A percentile compares a stretch with the other conserved stretches of the same genome.
Evolutionary conservation across 2,329 filamentous ascomycete species (phyloP).

Genomic region (Fusarium humuli): DNA sequence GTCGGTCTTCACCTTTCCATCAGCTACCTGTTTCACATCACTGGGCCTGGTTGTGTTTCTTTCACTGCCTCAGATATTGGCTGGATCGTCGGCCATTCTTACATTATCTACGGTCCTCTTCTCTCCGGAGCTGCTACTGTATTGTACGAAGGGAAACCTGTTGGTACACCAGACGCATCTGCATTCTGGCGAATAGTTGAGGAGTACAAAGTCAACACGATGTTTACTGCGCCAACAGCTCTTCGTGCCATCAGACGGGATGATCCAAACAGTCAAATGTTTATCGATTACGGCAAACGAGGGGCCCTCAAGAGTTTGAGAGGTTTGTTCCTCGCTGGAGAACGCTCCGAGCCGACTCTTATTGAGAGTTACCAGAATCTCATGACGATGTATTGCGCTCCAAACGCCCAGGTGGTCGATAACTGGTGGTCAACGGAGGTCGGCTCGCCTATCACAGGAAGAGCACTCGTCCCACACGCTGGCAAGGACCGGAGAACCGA

Average conservation of each 20-base stretch:
- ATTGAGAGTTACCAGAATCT: constrained; percentile 83
- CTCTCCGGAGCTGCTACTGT: constrained; percentile 87
- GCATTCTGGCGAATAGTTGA: constrained; percentile 90
- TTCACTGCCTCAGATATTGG: constrained; percentile 87
- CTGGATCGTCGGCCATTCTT: constrained; percentile 78
- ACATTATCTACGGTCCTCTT: constrained; percentile 90
- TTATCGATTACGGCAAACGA: constrained; percentile 71
- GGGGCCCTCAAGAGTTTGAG: constrained; percentile 78
- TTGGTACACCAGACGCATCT: constrained; percentile 87
- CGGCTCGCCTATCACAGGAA: constrained; percentile 68
- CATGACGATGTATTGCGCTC: constrained; percentile 72
- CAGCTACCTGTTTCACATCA: constrained; percentile 83
- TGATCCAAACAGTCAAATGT: constrained; percentile 77
- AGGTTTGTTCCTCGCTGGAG: constrained; percentile 87
- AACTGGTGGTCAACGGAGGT: constrained; percentile 73
- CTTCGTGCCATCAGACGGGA: constrained; percentile 88
- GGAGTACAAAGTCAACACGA: constrained; percentile 83
- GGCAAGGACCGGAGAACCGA: constrained; percentile 64
- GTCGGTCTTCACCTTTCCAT: constrained; percentile 87
- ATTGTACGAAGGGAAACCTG: constrained; percentile 92
- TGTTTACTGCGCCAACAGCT: constrained; percentile 90
- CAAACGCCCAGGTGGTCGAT: constrained; percentile 67
- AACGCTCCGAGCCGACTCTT: constrained; percentile 89
- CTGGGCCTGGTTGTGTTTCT: constrained; percentile 81
- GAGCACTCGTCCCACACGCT: constrained; percentile 67